Base-by-base conservation (phyloP, 441 rosid species). In the Capsella rubella region DNA sequence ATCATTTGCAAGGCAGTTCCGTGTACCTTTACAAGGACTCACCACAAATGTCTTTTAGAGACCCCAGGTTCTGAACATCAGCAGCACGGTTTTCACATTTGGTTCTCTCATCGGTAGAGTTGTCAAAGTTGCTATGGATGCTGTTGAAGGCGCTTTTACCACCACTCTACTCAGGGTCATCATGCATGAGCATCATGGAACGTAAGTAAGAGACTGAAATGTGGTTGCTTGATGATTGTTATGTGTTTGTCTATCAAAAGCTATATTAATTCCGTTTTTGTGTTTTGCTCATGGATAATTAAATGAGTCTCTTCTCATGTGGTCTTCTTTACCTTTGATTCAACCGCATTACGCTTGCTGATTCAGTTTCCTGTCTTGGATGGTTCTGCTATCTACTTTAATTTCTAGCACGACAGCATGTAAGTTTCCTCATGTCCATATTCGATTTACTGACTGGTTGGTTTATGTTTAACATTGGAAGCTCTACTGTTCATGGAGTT, bases 401-500 rank as follows among this genome's bases (percentile, higher is more conserved):
- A 34, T 46, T 57, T 57, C 16, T 64, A 32, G 10, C 61, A 53
- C 45, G 21, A 40, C 35, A 55, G 27, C 50, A 74, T 67, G 14
- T 12, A 16, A 27, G 39, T 27, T 60, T 61, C 64, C 43, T n/a
- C 49, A 21, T 45, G 27, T 53, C 18, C n/a, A 63, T 46, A 18
- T 63, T 27, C 9, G 6, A 29, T 68, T 39, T 76, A 62, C 70
- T 34, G 45, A 29, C 35, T 51, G 61, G 55, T 53, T 28, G 4
- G 32, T 65, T 78, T 72, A 37, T 42, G 49, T 59, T 60, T 27
- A 35, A 55, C 53, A 60, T 28, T 70, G 37, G 65, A 72, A 91
- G 99, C 88, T 69, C 83, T 94, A 2, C 85, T 63, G 69, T 86
- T 89, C 82, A 87, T 94, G 93, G 95, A 84, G 78, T 74, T 56